Conservation (phyloP, 176 grass and related monocot genomes). For the Carex parvula region DNA sequence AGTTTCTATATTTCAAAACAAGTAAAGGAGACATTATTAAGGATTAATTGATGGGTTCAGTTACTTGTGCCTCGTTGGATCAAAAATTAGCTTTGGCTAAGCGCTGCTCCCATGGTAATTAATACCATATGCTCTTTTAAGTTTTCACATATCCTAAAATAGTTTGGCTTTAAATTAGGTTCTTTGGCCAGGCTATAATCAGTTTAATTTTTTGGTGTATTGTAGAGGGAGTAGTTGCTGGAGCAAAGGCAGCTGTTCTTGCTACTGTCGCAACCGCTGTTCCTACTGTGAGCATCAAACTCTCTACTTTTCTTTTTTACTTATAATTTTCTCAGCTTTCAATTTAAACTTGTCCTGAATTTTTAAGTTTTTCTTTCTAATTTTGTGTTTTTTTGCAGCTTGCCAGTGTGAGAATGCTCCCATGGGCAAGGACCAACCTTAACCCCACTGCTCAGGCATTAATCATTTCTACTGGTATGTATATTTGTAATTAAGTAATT, state of each 20-base stretch:
- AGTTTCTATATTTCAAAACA: neutral
- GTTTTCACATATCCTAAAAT: neutral
- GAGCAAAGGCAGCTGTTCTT: slow-evolving; percentile 52
- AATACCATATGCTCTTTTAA: too few species aligned
- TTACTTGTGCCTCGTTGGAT: slow-evolving; percentile 47
- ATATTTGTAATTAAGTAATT: too few species aligned
- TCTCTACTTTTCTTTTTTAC: neutral
- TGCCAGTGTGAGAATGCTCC: slow-evolving; percentile 75
- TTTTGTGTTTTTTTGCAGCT: slow-evolving; percentile 28
- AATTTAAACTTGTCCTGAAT: neutral
- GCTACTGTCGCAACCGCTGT: slow-evolving; percentile 54
- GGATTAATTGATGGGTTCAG: slow-evolving; percentile 36
- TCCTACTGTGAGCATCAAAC: slow-evolving; percentile 39
- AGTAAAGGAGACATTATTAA: neutral
- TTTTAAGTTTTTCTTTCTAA: neutral
- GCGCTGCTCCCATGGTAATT: slow-evolving; percentile 52
- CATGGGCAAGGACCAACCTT: slow-evolving; percentile 59
- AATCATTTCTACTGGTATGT: slow-evolving; percentile 53
- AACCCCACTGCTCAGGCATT: slow-evolving; percentile 67
- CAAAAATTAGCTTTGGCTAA: slow-evolving; percentile 63
- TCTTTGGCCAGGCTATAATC: neutral
- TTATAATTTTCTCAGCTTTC: neutral
- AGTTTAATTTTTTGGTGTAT: neutral
- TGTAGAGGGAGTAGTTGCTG: slow-evolving; percentile 58
- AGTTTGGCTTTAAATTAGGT: neutral